Percentiles rank a stretch among this genome's conserved stretches.
Conservation (phyloP, 2,329 filamentous ascomycete genomes). For the Xylaria sp. region DNA sequence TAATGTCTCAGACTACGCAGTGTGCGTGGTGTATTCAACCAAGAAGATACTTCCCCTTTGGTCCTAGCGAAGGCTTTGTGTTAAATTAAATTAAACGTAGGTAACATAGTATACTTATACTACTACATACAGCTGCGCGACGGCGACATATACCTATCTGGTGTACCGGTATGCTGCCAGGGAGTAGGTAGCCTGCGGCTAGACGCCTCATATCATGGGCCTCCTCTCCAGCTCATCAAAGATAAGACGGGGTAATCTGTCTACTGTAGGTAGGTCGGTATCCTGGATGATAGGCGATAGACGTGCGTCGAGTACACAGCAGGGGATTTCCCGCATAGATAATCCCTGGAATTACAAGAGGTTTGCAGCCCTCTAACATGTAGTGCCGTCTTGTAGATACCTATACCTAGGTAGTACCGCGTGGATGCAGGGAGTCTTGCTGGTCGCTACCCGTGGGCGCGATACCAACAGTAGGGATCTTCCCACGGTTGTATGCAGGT, state of each 20-base stretch:
- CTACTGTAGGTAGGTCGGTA: no score
- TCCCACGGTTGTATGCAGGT: not conserved
- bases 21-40: no score
- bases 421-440: slow-evolving; percentile 5
- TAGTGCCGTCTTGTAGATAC: not conserved
- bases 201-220: slow-evolving; percentile 24
- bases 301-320: slow-evolving; percentile 13
- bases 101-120: no score
- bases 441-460: slow-evolving; percentile 7
- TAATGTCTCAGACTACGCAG: not conserved
- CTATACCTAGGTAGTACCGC: not conserved
- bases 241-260: slow-evolving; percentile 27
- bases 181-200: not conserved
- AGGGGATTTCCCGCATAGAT: slow-evolving; percentile 1
- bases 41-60: slow-evolving; percentile 19
- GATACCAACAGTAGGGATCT: slow-evolving; percentile 9
- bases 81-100: slow-evolving; percentile 23
- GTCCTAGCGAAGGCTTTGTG: slow-evolving; percentile 13
- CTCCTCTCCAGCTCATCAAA: slow-evolving; percentile 21
- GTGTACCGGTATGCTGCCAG: no score
- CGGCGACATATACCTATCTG: not conserved
- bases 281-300: not conserved
- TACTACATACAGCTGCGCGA: slow-evolving; percentile 8
- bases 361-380: not conserved
- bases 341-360: slow-evolving; percentile 16